Base-by-base conservation (phyloP, 2,329 filamentous ascomycete species). In the Helicocarpus griseus region DNA sequence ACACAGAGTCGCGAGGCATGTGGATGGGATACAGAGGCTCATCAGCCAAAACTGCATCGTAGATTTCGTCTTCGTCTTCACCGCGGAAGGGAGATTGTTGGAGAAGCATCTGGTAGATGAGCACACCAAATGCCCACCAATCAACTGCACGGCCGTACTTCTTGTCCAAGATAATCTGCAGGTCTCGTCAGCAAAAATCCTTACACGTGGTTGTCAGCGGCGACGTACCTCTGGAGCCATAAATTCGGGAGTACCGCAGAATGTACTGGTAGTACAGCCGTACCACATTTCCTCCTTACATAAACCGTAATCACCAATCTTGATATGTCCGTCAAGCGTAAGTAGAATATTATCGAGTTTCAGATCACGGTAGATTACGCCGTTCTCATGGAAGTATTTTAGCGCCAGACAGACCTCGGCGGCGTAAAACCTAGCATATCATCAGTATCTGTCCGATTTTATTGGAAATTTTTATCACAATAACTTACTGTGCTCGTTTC, bases 221-320 rank as follows among this genome's bases (percentile, higher is more conserved):
- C 17, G 26, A 63, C 75, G 63, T 77, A 94, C 89, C 77, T 98
- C 93, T 7, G 93, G 93, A 7, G 93, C 93, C 93, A 98, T 98
- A 60, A 98, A 98, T 67, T 98, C 93, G 14, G 93, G 93, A n/a
- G 93, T 98, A 69, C 93, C 93, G 67, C 93, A 98, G 76, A 98
- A 98, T 6, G 93, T 98, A 72, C 90, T 91, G 0, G 93, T 98
- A 2, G 87, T 96, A 51, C 87, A 91, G 40, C 89, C 89, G 66
- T 94, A 98, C 90, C 91, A 98, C 93, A 98, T 98, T 62, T 98
- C 90, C 67, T 98, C 93, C 72, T 98, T 98, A 76, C 94, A 98
- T 46, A 98, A 81, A 81, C 93, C 93, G 68, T 95, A 98, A 78
- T 98, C 93, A 49, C 81, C 93, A 76, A 98, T 89, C 78, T 97